Evolutionary conservation across 257 asterid species (phyloP).

Genomic region (Orobanche coerulescens): DNA sequence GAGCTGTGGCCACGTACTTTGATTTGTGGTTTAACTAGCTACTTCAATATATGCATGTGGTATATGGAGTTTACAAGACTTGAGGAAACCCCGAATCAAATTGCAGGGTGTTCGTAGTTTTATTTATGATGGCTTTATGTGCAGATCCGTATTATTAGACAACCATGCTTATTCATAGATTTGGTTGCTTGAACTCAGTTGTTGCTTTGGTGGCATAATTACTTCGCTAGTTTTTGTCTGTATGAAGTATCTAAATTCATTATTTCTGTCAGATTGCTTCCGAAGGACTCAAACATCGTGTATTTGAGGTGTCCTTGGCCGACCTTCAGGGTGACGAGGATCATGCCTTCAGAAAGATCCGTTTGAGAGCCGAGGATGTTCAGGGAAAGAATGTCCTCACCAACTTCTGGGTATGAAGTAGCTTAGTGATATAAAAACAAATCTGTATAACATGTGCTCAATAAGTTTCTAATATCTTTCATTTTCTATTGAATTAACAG

Average conservation of each 20-base stretch:
- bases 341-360: constrained; percentile 77
- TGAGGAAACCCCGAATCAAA: no score
- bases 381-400: constrained; percentile 56
- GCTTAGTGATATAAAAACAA: neutral
- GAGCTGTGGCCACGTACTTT: neutral
- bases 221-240: neutral
- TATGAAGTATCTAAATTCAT: neutral
- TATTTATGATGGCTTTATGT: neutral
- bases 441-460: neutral
- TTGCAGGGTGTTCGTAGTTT: neutral
- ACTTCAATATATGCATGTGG: neutral
- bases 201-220: neutral
- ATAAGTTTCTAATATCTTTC: neutral
- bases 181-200: neutral
- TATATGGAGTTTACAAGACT: no score
- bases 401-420: constrained; percentile 38
- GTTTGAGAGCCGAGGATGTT: constrained; percentile 79
- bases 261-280: constrained; percentile 32
- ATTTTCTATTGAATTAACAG: constrained; percentile 22
- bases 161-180: neutral
- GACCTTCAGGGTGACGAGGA: constrained; percentile 87
- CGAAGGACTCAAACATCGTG: constrained; percentile 89
- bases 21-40: neutral
- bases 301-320: constrained; percentile 76
- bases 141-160: no score